Evolutionary conservation across 2,329 filamentous ascomycete genomes (phyloP).

Genomic region (Onygena corvina): DNA sequence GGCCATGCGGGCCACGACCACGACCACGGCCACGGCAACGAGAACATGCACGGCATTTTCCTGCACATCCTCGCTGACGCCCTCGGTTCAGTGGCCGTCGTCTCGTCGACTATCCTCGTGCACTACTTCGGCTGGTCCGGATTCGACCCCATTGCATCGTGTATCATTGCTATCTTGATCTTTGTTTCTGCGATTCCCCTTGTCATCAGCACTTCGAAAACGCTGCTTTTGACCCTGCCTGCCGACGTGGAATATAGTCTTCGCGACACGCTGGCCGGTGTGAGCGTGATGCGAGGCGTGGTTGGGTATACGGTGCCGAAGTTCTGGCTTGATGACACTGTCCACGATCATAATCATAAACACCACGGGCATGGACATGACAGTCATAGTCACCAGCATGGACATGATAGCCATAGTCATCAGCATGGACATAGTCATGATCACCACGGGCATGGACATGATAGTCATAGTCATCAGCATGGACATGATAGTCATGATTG

Average conservation of each 20-base stretch:
- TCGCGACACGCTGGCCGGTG: conserved; percentile 71
- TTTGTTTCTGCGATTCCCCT: conserved; percentile 84
- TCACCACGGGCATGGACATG: conserved; percentile 20
- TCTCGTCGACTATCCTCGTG: conserved; percentile 78
- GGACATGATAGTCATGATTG: conserved; percentile 21
- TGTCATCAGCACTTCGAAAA: conserved; percentile 70
- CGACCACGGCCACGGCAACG: conserved; percentile 58
- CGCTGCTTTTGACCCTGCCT: conserved; percentile 71
- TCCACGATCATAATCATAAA: conserved; percentile 22
- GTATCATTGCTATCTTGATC: conserved; percentile 84
- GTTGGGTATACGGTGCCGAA: conserved; percentile 74
- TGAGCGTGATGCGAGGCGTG: conserved; percentile 71
- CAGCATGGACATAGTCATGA: conserved; percentile 22
- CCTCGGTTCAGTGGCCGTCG: conserved; percentile 85
- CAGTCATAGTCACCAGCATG: conserved; percentile 21
- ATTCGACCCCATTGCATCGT: conserved; percentile 89
- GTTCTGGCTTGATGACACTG: conserved; percentile 77
- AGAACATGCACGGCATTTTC: conserved; percentile 98
- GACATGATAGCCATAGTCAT: conserved; percentile 21
- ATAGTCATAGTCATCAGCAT: conserved; percentile 22
- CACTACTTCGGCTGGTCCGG: conserved; percentile 81
- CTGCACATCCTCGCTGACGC: conserved; percentile 91
- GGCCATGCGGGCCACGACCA: conserved; percentile 25
- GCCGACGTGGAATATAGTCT: conserved; percentile 77
- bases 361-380: conserved; percentile 23